Conservation (phyloP, 108 stramenopile species). For the Pseudonitzschia pungens region DNA sequence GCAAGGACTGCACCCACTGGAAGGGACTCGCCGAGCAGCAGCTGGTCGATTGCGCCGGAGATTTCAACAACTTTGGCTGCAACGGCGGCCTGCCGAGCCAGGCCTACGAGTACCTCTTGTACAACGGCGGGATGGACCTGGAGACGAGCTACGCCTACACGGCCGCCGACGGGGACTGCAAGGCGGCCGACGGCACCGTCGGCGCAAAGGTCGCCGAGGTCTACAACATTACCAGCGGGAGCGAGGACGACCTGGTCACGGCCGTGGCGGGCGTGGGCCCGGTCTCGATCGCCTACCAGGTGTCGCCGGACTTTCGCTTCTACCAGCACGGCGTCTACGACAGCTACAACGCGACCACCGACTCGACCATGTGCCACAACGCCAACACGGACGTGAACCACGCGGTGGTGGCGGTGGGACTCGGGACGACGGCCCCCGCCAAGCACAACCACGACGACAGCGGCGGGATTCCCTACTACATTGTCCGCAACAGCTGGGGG, state of each 20-base stretch:
- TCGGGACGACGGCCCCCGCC: constrained; percentile 42
- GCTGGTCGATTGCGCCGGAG: constrained; percentile 56
- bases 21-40: constrained; percentile 57
- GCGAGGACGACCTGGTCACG: constrained; percentile 72
- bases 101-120: constrained; percentile 52
- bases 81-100: constrained; percentile 57
- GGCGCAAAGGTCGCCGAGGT: constrained; percentile 67
- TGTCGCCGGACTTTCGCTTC: constrained; percentile 60
- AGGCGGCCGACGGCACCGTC: neutral
- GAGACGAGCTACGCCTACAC: constrained; percentile 44
- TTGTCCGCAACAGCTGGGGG: constrained; percentile 81
- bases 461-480: constrained; percentile 55
- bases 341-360: constrained; percentile 51
- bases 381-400: constrained; percentile 65
- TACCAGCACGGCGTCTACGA: constrained; percentile 64
- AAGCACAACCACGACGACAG: constrained; percentile 4
- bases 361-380: constrained; percentile 45
- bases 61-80: constrained; percentile 59
- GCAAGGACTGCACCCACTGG: constrained; percentile 48
- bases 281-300: constrained; percentile 79
- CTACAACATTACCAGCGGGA: constrained; percentile 72
- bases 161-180: constrained; percentile 20
- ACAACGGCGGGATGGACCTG: constrained; percentile 52
- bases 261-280: constrained; percentile 82
- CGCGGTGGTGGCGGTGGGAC: constrained; percentile 85